These are phyloP conservation scores for Akanthomyces uredinophilus DNA, from an alignment of 2,329 filamentous ascomycete species.

Conservation along the genomic window DNA sequence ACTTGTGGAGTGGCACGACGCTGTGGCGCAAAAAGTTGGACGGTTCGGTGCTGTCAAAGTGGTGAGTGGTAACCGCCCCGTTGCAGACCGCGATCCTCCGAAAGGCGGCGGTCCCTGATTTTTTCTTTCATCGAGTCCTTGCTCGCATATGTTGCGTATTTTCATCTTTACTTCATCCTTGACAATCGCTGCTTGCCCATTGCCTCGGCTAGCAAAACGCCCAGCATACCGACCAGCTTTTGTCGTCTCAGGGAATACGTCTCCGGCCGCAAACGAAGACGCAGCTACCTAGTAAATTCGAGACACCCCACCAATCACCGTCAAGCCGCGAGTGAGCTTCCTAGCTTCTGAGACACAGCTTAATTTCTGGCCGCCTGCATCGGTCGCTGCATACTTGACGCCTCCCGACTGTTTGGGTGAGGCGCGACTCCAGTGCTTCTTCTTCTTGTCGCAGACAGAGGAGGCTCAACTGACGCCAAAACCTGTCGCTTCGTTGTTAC, in stretches of 20 bases:
- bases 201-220: not conserved
- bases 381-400: constrained; percentile 4
- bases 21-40: constrained; percentile 2
- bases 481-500: not conserved
- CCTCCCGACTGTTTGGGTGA: not conserved
- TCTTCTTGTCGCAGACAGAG: not conserved
- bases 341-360: constrained; percentile 11
- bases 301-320: not conserved
- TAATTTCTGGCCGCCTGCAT: constrained; percentile 7
- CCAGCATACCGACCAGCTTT: not conserved
- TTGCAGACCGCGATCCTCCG: constrained; percentile 2
- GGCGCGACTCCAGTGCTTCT: not conserved
- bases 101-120: not conserved
- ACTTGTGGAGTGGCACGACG: constrained; percentile 7
- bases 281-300: not conserved
- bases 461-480: constrained; percentile 3
- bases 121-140: not conserved
- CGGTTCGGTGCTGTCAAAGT: not conserved
- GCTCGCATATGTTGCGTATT: not conserved
- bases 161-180: not conserved
- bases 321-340: not conserved
- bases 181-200: not conserved
- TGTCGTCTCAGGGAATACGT: not conserved
- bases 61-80: not conserved
- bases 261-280: not conserved